Evolutionary conservation across 2,329 filamentous ascomycete genomes (phyloP), one percentile per base, ranked within the genome.

Genomic region (Penicillium sp.): DNA sequence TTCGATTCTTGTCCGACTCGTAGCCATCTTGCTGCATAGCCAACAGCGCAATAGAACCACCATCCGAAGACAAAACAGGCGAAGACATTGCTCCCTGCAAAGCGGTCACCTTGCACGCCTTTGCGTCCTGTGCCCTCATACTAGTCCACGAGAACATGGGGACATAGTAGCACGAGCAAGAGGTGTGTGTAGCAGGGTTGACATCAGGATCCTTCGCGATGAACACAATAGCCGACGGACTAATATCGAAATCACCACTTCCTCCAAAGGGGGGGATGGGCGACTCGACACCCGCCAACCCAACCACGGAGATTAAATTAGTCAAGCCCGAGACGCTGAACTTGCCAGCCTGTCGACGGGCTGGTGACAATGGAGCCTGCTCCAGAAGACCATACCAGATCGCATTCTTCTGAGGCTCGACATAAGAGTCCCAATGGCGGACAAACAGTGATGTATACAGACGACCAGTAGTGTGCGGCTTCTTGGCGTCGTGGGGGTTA

Each of bases 401-500:
- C 0, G 78, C 63, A 55, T 78, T 79, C 46, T 71, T 74, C 61
- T 81, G 72, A n/a, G 75, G 73, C 18, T 74, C 72, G 12, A 79
- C 64, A 56, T 78, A 82, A 5, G 72, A 65, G 57, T 82, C 80
- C 80, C 80, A 82, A 56, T 81, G 79, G 29, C 80, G 70, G 10
- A 82, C 79, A 59, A 78, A 81, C 15, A 80, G 68, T 7, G 73
- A 77, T 17, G 77, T 78, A 59, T 81, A 82, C 3, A 82, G 59
- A 41, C 67, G 73, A 2, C 77, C 80, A 2, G 75, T 77, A 13
- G 72, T 77, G 18, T 67, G 55, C 1, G 77, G 71, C 55, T 78
- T 77, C 32, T 74, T 72, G 4, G 72, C 75, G 52, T 78, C 76
- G 43, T 80, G 75, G 3, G 78, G 72, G 36, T 82, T 81, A 59